Conservation (phyloP, 75 land plant genomes). For the Azolla pinnata region DNA sequence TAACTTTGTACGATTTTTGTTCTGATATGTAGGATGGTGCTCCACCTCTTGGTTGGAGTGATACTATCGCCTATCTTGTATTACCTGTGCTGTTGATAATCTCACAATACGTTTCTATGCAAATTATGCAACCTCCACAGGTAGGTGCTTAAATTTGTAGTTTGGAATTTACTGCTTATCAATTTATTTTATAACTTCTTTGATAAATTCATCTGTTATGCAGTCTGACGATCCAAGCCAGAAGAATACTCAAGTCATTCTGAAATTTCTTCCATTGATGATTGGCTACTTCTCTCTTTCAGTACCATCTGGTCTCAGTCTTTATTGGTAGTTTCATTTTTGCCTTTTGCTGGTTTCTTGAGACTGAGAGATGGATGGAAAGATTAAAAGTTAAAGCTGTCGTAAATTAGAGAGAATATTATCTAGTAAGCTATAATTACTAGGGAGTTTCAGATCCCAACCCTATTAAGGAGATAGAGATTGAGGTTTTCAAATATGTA, state of each 20-base stretch:
- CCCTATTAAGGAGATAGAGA: too few relatives aligned
- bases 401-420: too few relatives aligned
- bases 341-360: background rate
- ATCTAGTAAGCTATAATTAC: too few relatives aligned
- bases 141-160: constrained; percentile 14
- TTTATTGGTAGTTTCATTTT: constrained; percentile 67
- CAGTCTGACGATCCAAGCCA: constrained; percentile 74
- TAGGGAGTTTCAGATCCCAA: too few relatives aligned
- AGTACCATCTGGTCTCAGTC: constrained; percentile 91
- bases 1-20: background rate
- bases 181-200: background rate
- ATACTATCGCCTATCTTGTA: constrained; percentile 84
- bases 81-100: constrained; percentile 70
- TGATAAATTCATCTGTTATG: constrained; percentile 6
- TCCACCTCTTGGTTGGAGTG: constrained; percentile 92
- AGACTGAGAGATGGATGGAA: background rate
- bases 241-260: constrained; percentile 57
- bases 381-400: background rate
- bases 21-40: constrained; percentile 68
- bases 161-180: too few relatives aligned
- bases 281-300: constrained; percentile 97
- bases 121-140: constrained; percentile 88
- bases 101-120: constrained; percentile 84
- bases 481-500: too few relatives aligned
- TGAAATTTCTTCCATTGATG: constrained; percentile 83